These are phyloP conservation scores for Hawksworthiomyces lignivorus DNA, from an alignment of 2,329 filamentous ascomycete genomes.

Conservation along the genomic window DNA sequence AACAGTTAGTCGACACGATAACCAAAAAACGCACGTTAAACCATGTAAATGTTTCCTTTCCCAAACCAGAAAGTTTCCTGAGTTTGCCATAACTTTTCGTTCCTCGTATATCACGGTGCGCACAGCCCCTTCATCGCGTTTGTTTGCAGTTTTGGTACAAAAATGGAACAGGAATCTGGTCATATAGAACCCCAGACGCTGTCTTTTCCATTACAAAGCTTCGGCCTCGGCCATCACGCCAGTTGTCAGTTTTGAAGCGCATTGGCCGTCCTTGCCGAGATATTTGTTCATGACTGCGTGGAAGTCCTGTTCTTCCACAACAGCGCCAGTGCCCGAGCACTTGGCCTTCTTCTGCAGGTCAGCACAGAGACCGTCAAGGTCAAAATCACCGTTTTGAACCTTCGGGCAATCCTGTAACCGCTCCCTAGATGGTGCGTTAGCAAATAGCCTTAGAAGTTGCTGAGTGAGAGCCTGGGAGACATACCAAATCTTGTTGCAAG, in stretches of 20 bases:
- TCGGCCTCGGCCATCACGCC: not conserved
- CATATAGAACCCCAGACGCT: too few species aligned
- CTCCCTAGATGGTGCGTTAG: constrained; percentile 72
- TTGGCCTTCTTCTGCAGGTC: constrained; percentile 94
- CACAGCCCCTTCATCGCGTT: too few species aligned
- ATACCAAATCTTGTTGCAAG: constrained; percentile 90
- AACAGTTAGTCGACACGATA: not conserved
- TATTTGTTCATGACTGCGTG: constrained; percentile 67
- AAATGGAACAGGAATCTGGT: too few species aligned
- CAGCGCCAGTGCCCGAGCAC: constrained; percentile 83
- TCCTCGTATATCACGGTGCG: too few species aligned
- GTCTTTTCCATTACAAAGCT: not conserved
- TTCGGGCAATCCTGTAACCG: constrained; percentile 79
- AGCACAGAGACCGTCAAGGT: constrained; percentile 85
- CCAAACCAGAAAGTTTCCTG: too few species aligned
- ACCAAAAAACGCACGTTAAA: not conserved
- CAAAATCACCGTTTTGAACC: constrained; percentile 84
- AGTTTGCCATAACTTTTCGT: too few species aligned
- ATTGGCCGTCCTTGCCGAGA: constrained; percentile 34
- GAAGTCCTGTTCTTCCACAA: constrained; percentile 84
- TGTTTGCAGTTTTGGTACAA: too few species aligned
- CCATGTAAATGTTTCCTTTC: too few species aligned
- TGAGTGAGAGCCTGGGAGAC: constrained; percentile 25
- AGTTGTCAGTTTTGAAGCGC: too few species aligned
- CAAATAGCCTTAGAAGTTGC: too few species aligned